Conservation (phyloP, 1,284 basidiomycete genomes). For the Trichosporon faecale region DNA sequence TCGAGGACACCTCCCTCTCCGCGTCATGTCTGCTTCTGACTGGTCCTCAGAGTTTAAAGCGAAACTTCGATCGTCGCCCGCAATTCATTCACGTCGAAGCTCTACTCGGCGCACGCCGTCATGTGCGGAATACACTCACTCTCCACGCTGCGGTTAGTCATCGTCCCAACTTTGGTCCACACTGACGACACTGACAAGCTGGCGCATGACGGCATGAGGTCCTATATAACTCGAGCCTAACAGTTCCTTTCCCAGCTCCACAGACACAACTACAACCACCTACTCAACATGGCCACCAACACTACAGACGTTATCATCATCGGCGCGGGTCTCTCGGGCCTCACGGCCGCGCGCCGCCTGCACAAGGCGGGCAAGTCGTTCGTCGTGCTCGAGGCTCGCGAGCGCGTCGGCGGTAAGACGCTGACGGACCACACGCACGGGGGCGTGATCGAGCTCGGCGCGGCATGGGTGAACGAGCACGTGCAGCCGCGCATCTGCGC, state of each 20-base stretch:
- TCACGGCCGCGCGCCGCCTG: conserved; percentile 19
- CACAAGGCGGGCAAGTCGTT: conserved; percentile 21
- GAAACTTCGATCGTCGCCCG: too few species aligned
- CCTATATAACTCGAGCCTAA: too few species aligned
- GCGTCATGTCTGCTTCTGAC: neutral
- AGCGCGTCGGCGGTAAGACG: conserved; percentile 23
- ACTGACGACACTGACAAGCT: too few species aligned
- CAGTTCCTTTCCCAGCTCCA: neutral
- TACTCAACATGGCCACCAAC: neutral
- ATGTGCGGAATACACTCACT: too few species aligned
- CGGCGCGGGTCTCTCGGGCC: conserved; percentile 23
- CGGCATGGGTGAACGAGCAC: conserved; percentile 23
- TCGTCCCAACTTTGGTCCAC: too few species aligned
- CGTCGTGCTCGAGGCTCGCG: conserved; percentile 22
- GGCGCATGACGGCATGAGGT: too few species aligned
- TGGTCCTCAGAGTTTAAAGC: neutral
- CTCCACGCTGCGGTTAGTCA: too few species aligned
- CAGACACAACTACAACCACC: neutral
- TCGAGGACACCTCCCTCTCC: neutral
- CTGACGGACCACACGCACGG: conserved; percentile 11
- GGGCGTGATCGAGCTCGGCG: conserved; percentile 21
- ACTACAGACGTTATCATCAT: conserved; percentile 20
- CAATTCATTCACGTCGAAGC: too few species aligned
- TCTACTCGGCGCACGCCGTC: too few species aligned
- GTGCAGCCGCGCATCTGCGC: conserved; percentile 15